Conservation (phyloP, 345 rosid genomes). For the Salix brachista region DNA sequence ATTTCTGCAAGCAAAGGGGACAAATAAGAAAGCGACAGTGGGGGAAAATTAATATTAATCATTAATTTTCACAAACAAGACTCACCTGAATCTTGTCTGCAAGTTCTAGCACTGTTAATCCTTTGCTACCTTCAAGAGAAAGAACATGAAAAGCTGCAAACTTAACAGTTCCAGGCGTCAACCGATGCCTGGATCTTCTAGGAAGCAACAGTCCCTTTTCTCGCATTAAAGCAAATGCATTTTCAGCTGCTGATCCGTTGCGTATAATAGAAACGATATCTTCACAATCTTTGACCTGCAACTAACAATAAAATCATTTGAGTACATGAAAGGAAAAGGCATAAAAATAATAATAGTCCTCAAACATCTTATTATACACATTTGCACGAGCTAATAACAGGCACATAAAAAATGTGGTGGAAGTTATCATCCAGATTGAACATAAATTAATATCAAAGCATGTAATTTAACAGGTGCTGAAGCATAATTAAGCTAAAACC, state of each 20-base stretch:
- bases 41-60: background rate
- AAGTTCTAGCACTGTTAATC: constrained; percentile 84
- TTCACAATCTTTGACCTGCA: constrained; percentile 76
- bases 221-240: constrained; percentile 83
- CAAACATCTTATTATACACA: background rate
- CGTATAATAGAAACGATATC: constrained; percentile 77
- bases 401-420: background rate
- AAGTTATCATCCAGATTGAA: background rate
- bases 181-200: constrained; percentile 87
- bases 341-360: background rate
- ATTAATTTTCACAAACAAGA: constrained; percentile 4
- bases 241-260: constrained; percentile 95
- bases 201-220: constrained; percentile 91
- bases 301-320: background rate
- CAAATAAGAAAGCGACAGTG: constrained; percentile 2
- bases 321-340: constrained; percentile 7
- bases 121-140: constrained; percentile 93
- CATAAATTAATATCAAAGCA: background rate
- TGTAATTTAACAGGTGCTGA: background rate
- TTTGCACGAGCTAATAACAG: constrained; percentile 4
- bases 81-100: constrained; percentile 97
- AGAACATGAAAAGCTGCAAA: constrained; percentile 99
- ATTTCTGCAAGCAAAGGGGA: constrained; percentile 49
- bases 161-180: constrained; percentile 99
- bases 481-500: background rate